phyloP scores from a whole-genome alignment of 2,329 filamentous ascomycete genomes.

The Scedosporium boydii region DNA sequence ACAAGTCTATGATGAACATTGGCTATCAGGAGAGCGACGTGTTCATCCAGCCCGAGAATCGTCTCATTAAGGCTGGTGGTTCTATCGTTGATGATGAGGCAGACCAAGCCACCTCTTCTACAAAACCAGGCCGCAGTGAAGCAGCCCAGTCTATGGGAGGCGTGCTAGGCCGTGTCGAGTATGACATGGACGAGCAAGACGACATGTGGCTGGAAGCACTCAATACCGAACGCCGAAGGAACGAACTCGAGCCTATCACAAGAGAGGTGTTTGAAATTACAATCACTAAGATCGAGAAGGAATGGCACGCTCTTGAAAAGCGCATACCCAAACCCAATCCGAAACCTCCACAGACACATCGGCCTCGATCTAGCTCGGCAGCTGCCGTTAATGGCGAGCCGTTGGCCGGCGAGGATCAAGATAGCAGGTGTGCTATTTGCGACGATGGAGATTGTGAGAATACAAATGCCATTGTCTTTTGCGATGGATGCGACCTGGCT shows the following conservation, averaged over 20 bases:
- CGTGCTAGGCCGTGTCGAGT: slow-evolving; percentile 75
- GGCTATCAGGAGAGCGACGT: slow-evolving; percentile 94
- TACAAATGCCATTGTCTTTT: slow-evolving; percentile 97
- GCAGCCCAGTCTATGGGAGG: slow-evolving; percentile 12
- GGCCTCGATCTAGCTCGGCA: slow-evolving; percentile 85
- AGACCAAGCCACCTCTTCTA: slow-evolving; percentile 29
- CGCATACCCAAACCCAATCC: slow-evolving; percentile 94
- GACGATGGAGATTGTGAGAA: slow-evolving; percentile 99
- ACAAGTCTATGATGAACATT: slow-evolving; percentile 91
- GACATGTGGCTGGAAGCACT: slow-evolving; percentile 87
- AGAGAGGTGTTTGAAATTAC: slow-evolving; percentile 95
- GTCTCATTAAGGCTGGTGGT: slow-evolving; percentile 56
- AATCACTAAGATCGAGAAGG: slow-evolving; percentile 97
- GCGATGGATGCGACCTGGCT: slow-evolving; percentile 92
- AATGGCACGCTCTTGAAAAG: slow-evolving; percentile 95
- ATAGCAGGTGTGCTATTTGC: slow-evolving; percentile 95
- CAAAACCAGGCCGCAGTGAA: slow-evolving; percentile 14
- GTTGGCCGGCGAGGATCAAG: slow-evolving; percentile 76
- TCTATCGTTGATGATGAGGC: slow-evolving; percentile 49
- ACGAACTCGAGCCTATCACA: slow-evolving; percentile 73
- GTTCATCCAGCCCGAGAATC: slow-evolving; percentile 68
- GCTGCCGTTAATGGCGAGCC: slow-evolving; percentile 93
- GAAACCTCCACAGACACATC: slow-evolving; percentile 88
- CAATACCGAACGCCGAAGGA: slow-evolving; percentile 65
- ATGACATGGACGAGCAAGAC: slow-evolving; percentile 99